These are phyloP conservation scores for Aspergillus taichungensis DNA, from an alignment of 495 filamentous ascomycete species.

Conservation along the genomic window DNA sequence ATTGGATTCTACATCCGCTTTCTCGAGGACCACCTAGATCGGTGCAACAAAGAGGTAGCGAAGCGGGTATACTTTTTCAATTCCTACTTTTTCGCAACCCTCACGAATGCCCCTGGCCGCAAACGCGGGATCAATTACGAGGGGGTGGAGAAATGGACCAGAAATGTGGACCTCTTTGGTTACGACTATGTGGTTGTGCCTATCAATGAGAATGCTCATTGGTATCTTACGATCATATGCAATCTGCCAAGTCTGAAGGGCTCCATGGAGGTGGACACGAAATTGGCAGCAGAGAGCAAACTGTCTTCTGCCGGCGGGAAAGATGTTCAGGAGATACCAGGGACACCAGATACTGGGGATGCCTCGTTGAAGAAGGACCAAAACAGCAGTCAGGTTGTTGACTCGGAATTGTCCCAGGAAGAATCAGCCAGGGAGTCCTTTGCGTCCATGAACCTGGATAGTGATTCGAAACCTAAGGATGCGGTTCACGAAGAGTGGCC, in stretches of 20 bases:
- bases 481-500: constrained; percentile 18
- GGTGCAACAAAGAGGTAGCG: constrained; percentile 45
- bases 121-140: constrained; percentile 62
- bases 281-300: constrained; percentile 4
- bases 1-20: constrained; percentile 79
- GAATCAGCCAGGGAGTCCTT: constrained; percentile 14
- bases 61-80: constrained; percentile 79
- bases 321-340: constrained; percentile 26
- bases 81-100: constrained; percentile 77
- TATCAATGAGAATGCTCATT: constrained; percentile 79
- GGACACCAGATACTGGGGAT: constrained; percentile 24
- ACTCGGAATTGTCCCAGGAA: constrained; percentile 11
- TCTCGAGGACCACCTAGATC: constrained; percentile 55
- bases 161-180: constrained; percentile 73
- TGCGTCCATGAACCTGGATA: constrained; percentile 17
- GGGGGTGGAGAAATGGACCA: constrained; percentile 81
- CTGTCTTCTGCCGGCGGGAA: constrained; percentile 9
- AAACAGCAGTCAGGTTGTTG: background rate
- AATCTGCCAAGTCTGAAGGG: constrained; percentile 55
- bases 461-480: constrained; percentile 1
- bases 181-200: constrained; percentile 89
- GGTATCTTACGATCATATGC: constrained; percentile 95
- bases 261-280: constrained; percentile 15
- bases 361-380: constrained; percentile 1
- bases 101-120: constrained; percentile 51